Evolutionary conservation across 208 protist species (phyloP).

Genomic region (Phytomonas sp.): DNA sequence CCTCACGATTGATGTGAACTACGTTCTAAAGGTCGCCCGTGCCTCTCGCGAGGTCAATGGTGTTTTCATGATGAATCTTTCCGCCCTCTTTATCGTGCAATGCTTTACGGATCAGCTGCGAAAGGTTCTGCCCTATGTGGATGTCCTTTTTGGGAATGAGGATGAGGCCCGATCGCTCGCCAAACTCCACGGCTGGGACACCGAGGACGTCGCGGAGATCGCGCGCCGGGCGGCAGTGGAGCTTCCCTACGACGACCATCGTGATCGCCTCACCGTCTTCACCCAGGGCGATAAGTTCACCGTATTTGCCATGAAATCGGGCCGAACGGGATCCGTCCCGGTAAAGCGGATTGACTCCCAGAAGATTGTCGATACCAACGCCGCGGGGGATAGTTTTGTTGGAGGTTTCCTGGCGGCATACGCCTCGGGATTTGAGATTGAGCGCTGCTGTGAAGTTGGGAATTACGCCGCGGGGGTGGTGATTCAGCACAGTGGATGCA

Average conservation of each 20-base stretch:
- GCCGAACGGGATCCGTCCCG: conserved; percentile 23
- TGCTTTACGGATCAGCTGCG: conserved; percentile 92
- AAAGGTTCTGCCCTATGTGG: conserved; percentile 86
- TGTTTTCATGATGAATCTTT: conserved; percentile 93
- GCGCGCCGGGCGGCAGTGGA: conserved; percentile 50
- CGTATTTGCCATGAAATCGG: conserved; percentile 62
- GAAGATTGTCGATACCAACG: conserved; percentile 96
- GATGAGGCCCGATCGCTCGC: conserved; percentile 87
- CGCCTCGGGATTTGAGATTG: conserved; percentile 41
- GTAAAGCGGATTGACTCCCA: conserved; percentile 69
- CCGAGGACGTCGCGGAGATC: conserved; percentile 69
- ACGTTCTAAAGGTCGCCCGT: conserved; percentile 87
- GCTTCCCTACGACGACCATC: conserved; percentile 82
- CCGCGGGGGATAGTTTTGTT: conserved; percentile 97
- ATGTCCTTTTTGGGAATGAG: conserved; percentile 96
- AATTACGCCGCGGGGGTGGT: conserved; percentile 86
- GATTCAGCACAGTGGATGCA: conserved; percentile 92
- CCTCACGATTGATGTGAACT: conserved; percentile 89
- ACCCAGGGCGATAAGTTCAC: conserved; percentile 90
- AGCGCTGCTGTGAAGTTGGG: conserved; percentile 83
- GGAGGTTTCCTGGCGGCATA: conserved; percentile 94
- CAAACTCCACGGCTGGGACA: conserved; percentile 65
- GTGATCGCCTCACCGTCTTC: conserved; percentile 89
- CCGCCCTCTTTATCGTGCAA: conserved; percentile 94
- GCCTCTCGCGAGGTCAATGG: conserved; percentile 81